Evolutionary conservation across 2,329 filamentous ascomycete species (phyloP), one percentile per base, ranked within the genome.

Genomic region (Phoma sp.): DNA sequence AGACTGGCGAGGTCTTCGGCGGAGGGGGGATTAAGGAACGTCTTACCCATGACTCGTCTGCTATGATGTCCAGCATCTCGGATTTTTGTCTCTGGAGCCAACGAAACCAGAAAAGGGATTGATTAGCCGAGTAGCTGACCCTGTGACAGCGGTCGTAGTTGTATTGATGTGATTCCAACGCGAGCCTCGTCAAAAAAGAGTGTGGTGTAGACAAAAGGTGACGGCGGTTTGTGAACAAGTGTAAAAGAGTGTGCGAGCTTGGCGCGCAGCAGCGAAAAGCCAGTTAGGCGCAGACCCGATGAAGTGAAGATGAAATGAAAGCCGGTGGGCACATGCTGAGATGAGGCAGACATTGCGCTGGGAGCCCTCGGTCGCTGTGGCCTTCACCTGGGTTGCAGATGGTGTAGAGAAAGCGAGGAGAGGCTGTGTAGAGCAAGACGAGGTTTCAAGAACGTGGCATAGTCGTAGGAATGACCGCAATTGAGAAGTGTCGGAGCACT

Each of bases 231-330:
- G 41, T 12, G 7, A 29, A 19, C 33, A 2, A 4, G 19, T 39
- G 40, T n/a, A 41, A 50, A 38, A 40, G 46, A 55, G 41, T 32
- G 46, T 46, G 37, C 32, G 41, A 48, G 41, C 47, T 56, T 51
- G 43, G 53, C 53, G 32, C 24, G 10, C 24, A 49, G 39, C 40
- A 43, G 38, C 31, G 24, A 25, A n/a, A 24, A 33, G 41, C 40
- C 17, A 31, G 10, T 15, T 41, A 22, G 55, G 12, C 22, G 47
- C 31, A 36, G 43, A 40, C 31, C 44, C 27, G 38, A 45, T 61
- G 58, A 57, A 24, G 55, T 55, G 43, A 56, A 54, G 48, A 47
- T 54, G 51, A 40, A 41, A 35, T 15, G 19, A 29, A 21, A 32
- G 19, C 33, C 21, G 32, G 3, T 22, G 43, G 8, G 22, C 7